Evolutionary conservation across 1,284 basidiomycete species (phyloP).

Genomic region (Amylostereum areolatum): DNA sequence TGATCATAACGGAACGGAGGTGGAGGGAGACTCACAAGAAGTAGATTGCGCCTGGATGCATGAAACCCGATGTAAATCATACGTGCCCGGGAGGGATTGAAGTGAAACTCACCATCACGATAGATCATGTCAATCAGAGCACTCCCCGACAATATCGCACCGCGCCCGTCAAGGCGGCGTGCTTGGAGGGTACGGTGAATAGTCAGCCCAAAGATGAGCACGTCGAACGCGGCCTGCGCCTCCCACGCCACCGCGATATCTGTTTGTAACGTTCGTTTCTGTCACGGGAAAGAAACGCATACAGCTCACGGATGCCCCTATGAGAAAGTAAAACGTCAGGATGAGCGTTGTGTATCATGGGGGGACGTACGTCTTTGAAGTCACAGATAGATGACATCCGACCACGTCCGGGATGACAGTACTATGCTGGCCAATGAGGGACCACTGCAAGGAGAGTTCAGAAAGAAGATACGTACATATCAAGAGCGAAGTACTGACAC

Average conservation of each 20-base stretch:
- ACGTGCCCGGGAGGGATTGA: no score
- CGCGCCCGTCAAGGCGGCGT: background rate
- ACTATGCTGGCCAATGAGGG: background rate
- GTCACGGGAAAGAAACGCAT: background rate
- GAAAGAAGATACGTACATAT: background rate
- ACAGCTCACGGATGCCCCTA: background rate
- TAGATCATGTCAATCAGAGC: background rate
- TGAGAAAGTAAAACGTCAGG: background rate
- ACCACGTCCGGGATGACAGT: slow-evolving; percentile 3
- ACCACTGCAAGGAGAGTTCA: background rate
- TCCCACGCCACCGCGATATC: background rate
- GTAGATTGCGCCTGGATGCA: background rate
- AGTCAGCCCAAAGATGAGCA: background rate
- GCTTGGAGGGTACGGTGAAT: background rate
- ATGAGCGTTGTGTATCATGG: background rate
- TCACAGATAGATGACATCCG: slow-evolving; percentile 29
- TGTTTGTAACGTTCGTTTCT: background rate
- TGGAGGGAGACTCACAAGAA: background rate
- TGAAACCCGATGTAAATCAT: no score
- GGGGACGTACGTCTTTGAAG: slow-evolving; percentile 24
- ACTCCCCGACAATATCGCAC: background rate
- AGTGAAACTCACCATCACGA: no score
- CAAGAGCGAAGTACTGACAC: background rate
- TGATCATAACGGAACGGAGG: background rate
- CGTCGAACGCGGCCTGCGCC: background rate